Conservation (phyloP, 257 asterid genomes). For the Jacaranda copaia region DNA sequence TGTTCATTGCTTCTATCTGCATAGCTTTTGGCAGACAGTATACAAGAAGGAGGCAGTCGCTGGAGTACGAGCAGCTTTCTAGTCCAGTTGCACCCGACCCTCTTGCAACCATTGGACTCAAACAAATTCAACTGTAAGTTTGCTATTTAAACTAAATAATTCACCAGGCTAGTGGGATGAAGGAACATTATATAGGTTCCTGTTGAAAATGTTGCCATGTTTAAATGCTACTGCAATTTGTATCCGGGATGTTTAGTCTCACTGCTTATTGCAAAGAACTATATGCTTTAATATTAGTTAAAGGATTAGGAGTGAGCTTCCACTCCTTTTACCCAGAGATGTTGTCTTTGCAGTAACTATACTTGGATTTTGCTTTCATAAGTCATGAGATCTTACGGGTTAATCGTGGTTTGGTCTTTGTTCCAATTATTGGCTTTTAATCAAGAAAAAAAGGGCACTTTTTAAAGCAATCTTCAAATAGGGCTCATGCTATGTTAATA, state of each 20-base stretch:
- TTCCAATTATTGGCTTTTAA: background rate
- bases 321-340: background rate
- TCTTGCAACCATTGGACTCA: conserved; percentile 39
- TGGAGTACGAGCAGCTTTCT: conserved; percentile 65
- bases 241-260: background rate
- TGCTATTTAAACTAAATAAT: background rate
- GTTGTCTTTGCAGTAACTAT: background rate
- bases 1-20: conserved; percentile 47
- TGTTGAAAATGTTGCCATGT: background rate
- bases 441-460: too few relatives aligned
- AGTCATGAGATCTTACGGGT: too few relatives aligned
- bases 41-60: conserved; percentile 39
- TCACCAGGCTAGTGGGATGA: background rate
- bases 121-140: conserved; percentile 48
- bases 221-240: background rate
- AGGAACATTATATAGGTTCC: conserved; percentile 1
- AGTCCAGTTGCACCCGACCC: conserved; percentile 43
- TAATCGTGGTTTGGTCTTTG: background rate
- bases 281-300: background rate
- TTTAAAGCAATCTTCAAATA: too few relatives aligned
- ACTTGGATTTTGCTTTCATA: background rate
- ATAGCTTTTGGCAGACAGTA: conserved; percentile 47
- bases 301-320: background rate
- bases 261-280: background rate
- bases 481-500: too few relatives aligned